Evolutionary conservation across 1,284 basidiomycete species (phyloP), one percentile per base, ranked within the genome.

Genomic region (Ganoderma meredithae): DNA sequence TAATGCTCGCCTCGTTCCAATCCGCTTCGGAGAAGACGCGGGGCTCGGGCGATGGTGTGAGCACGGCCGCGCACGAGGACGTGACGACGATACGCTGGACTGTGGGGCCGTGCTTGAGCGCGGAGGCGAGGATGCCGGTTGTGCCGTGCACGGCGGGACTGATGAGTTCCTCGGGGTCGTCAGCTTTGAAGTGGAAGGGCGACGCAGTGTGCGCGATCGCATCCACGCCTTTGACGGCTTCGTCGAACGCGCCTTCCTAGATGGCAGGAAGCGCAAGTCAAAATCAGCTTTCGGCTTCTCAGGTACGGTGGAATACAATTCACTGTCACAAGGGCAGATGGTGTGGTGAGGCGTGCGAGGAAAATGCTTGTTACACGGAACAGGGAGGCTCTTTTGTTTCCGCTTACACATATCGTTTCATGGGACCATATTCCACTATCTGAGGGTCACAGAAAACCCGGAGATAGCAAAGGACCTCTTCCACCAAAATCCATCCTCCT

Each of bases 51-150:
- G 27, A 10, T 1, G 41, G 63, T 6, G 41, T 60, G 47, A 64
- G 59, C 66, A 90, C 78, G 1, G 88, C 77, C 0, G 84, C 88
- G 52, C 81, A 83, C 0, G 91, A 86, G 17, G 82, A 82, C 0
- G 90, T 91, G 67, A 93, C 78, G 55, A 95, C 88, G 49, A 95
- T 81, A 0, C 92, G 86, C 77, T 89, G 85, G 67, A 93, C 82
- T 22, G 77, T 72, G 22, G 83, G 75, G 69, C 83, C 83, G 68
- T 74, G 56, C 56, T 69, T 62, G 36, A 71, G 71, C 7, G 72
- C 76, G 64, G 71, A 71, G 59, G 73, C 56, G 59, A 55, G 52
- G 27, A 55, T 33, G 52, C 52, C 31, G 4, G 53, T 62, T 9
- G 79, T 78, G n/a, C 78, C 79, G 0, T 66, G 56, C 19, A 79